Conservation (phyloP, 176 grass and related monocot species). For the Saccharum officinarum region DNA sequence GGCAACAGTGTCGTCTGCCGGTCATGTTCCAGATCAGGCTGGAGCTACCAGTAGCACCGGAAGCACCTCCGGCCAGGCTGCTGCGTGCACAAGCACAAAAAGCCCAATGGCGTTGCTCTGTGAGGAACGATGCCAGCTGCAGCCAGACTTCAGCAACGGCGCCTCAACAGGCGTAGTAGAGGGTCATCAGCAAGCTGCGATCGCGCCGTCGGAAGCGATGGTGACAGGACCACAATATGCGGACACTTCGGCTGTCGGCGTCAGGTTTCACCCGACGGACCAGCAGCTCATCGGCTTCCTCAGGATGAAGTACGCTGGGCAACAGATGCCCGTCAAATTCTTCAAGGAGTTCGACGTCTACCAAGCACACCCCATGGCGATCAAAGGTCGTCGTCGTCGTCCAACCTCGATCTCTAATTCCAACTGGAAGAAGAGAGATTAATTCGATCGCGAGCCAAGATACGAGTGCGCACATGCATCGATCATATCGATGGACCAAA, state of each 20-base stretch:
- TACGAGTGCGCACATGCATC: no score
- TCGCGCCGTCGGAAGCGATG: neutral
- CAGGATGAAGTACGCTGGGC: slow-evolving; percentile 2
- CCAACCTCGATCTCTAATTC: neutral
- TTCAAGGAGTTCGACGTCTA: slow-evolving; percentile 22
- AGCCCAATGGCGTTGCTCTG: neutral
- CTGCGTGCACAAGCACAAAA: no score
- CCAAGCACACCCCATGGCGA: neutral
- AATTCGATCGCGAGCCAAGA: no score
- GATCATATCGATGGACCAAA: no score
- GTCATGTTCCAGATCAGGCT: neutral
- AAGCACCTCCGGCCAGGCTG: neutral
- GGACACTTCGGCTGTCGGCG: neutral
- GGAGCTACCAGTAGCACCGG: neutral
- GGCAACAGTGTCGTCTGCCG: neutral
- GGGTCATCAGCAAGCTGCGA: neutral
- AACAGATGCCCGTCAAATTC: slow-evolving; percentile 15
- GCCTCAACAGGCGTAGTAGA: no score
- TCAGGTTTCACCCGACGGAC: slow-evolving; percentile 20
- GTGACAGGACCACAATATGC: neutral
- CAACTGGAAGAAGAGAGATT: no score
- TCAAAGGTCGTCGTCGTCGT: neutral
- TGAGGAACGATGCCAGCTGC: neutral
- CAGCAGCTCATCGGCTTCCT: slow-evolving; percentile 28
- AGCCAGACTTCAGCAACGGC: no score